phyloP scores from a whole-genome alignment of 2,329 filamentous ascomycete genomes.

The Myriosclerotinia curreyana region DNA sequence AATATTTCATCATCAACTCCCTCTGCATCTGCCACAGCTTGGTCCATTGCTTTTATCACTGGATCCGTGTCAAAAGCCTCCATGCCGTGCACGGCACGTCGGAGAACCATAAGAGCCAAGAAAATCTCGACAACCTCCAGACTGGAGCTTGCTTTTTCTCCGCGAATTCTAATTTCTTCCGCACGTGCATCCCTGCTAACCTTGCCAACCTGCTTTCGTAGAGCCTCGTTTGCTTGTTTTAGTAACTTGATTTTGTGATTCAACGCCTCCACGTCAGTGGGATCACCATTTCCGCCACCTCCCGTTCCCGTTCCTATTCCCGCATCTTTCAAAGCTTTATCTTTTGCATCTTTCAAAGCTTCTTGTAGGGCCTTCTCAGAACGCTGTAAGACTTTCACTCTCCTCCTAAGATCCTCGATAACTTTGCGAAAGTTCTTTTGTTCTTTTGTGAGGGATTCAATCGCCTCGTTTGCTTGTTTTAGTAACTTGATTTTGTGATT shows the following conservation, averaged over 20 bases:
- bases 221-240: not conserved
- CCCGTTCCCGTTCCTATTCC: not conserved
- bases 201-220: not conserved
- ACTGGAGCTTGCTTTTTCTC: not conserved
- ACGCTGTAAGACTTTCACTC: not conserved
- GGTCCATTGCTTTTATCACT: not conserved
- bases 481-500: not conserved
- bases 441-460: not conserved
- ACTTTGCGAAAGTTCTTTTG: not conserved
- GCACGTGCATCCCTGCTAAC: rapidly evolving
- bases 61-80: not conserved
- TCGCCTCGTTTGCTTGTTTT: not conserved
- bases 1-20: not conserved
- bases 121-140: not conserved
- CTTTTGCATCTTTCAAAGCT: not conserved
- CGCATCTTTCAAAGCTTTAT: not conserved
- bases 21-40: not conserved
- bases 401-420: not conserved
- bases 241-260: not conserved
- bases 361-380: not conserved
- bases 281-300: no score
- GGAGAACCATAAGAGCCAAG: conserved; percentile 3
- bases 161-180: not conserved
- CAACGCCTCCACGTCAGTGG: no score
- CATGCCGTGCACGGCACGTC: conserved; percentile 8